phyloP scores from a whole-genome alignment of 768 basidiomycete species.

The Lactifluus volemus region DNA sequence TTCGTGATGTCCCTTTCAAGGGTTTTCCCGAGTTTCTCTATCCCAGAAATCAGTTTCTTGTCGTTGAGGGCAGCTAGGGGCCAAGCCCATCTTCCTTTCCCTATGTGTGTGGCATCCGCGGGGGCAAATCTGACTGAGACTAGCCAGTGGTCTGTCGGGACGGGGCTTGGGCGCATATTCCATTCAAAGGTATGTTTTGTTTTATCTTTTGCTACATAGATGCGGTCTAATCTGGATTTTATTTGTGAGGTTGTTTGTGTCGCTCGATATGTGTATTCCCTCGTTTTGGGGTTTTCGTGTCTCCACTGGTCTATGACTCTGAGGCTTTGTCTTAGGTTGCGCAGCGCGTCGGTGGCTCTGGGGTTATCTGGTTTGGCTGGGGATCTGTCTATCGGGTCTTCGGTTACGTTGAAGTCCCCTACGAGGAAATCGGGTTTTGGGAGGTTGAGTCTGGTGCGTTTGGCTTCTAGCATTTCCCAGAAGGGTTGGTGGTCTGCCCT shows the following conservation, averaged over 20 bases:
- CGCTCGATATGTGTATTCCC: not conserved
- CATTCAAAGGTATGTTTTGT: not conserved
- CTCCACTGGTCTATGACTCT: not conserved
- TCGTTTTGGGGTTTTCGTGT: not conserved
- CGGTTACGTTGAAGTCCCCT: not conserved
- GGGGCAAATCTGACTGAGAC: not conserved
- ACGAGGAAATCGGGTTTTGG: not conserved
- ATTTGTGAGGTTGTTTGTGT: not conserved
- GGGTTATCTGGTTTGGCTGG: fast-evolving
- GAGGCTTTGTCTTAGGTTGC: not conserved
- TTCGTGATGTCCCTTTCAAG: not conserved
- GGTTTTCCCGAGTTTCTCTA: not conserved
- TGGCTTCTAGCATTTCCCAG: conserved; percentile 12
- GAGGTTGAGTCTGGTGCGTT: not conserved
- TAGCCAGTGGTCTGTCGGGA: not conserved
- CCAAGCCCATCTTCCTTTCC: not conserved
- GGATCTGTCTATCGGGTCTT: not conserved
- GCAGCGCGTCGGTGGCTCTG: not conserved
- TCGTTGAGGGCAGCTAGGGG: not conserved
- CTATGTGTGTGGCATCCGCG: not conserved
- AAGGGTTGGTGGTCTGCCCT: not conserved
- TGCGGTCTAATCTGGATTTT: not conserved
- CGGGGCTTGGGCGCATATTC: not conserved
- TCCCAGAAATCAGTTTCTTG: not conserved
- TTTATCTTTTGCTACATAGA: not conserved